Evolutionary conservation across 2,329 filamentous ascomycete genomes (phyloP).

Genomic region (Botrytis elliptica): DNA sequence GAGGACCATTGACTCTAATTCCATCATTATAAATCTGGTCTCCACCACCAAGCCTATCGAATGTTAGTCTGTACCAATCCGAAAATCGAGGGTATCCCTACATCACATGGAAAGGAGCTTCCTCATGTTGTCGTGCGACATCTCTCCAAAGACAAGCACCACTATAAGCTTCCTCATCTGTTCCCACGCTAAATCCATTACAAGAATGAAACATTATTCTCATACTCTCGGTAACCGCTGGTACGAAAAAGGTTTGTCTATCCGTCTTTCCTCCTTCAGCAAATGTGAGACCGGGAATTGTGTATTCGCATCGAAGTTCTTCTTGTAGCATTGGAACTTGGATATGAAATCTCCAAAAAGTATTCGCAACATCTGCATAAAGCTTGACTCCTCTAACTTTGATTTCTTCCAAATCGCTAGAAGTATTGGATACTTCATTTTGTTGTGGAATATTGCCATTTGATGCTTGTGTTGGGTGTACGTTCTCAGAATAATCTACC

Average conservation of each 20-base stretch:
- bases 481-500: conserved; percentile 38
- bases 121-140: conserved; percentile 77
- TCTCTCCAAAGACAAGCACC: conserved; percentile 96
- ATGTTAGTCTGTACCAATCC: conserved; percentile 26
- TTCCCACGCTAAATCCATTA: conserved; percentile 91
- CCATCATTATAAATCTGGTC: conserved; percentile 98
- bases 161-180: conserved; percentile 80
- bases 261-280: conserved; percentile 54
- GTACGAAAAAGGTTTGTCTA: conserved; percentile 78
- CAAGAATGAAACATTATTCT: conserved; percentile 98
- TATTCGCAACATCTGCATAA: conserved; percentile 66
- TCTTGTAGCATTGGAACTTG: conserved; percentile 68
- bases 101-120: conserved; percentile 89
- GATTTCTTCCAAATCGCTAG: conserved; percentile 28
- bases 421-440: background rate
- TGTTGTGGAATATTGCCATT: background rate
- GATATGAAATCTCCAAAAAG: conserved; percentile 92
- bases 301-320: conserved; percentile 79
- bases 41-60: conserved; percentile 75
- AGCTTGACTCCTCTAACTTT: conserved; percentile 57
- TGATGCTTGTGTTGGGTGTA: conserved; percentile 2
- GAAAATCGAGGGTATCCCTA: conserved; percentile 50
- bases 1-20: conserved; percentile 78
- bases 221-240: conserved; percentile 82
- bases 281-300: conserved; percentile 64